A percentile compares a stretch with the other conserved stretches of the same genome.
Conservation (phyloP, 192 early-diverging fungal species). For the Helicostylum pulchrum region DNA sequence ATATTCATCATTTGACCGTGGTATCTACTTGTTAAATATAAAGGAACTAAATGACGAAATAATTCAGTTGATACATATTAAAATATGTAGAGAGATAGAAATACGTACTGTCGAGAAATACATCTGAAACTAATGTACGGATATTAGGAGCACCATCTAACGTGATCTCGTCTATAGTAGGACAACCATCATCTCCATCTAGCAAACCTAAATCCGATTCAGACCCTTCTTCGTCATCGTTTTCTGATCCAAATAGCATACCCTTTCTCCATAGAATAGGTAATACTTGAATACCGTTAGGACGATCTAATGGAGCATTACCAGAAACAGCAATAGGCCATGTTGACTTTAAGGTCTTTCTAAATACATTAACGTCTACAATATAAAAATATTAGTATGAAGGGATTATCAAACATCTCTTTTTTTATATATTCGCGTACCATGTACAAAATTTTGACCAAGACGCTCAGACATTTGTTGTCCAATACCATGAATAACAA, state of each 20-base stretch:
- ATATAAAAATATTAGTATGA: neutral
- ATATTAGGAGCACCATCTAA: conserved; percentile 82
- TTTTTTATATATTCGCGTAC: conserved; percentile 14
- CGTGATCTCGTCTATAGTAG: conserved; percentile 73
- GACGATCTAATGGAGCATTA: neutral
- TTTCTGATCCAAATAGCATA: conserved; percentile 67
- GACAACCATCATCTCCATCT: conserved; percentile 51
- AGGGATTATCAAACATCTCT: neutral
- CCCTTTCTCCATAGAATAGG: conserved; percentile 83
- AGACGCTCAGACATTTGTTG: conserved; percentile 75
- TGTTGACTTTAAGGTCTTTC: conserved; percentile 64
- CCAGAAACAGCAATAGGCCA: conserved; percentile 21
- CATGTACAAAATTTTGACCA: conserved; percentile 50
- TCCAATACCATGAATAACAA: conserved; percentile 84
- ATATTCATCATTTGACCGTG: conserved; percentile 65
- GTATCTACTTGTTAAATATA: neutral
- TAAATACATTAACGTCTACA: conserved; percentile 65
- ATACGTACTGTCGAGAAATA: conserved; percentile 73
- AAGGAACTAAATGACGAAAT: neutral
- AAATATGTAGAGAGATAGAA: conserved; percentile 15
- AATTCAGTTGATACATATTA: neutral
- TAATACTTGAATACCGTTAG: conserved; percentile 68
- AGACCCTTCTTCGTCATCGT: conserved; percentile 42
- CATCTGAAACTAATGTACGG: conserved; percentile 77
- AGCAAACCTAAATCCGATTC: conserved; percentile 56